A percentile compares a stretch with the other conserved stretches of the same genome.
Conservation (phyloP, 352 stramenopile species). For the Pelagophyceae sp. region DNA sequence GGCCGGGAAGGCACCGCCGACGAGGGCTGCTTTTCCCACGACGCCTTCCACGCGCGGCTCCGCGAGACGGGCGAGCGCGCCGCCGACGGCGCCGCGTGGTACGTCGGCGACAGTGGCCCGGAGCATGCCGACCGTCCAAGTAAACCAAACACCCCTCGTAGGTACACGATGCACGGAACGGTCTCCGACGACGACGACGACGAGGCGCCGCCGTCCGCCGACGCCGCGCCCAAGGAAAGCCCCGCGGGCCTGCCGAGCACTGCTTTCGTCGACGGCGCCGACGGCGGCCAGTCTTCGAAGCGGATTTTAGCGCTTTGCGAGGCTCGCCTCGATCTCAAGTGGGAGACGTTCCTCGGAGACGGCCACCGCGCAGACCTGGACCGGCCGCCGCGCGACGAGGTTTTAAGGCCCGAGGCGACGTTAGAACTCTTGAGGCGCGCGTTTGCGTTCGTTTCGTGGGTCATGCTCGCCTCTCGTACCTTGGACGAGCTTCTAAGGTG, state of each 20-base stretch:
- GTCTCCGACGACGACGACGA: not conserved
- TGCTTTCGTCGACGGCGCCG: too few relatives aligned
- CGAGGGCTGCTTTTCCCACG: not conserved
- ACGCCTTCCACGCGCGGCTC: not conserved
- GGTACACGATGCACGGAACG: not conserved
- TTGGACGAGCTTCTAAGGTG: not conserved
- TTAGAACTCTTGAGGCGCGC: not conserved
- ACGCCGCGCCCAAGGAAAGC: not conserved
- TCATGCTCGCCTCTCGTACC: not conserved
- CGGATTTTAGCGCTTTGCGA: too few relatives aligned
- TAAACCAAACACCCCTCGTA: too few relatives aligned
- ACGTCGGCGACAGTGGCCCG: too few relatives aligned
- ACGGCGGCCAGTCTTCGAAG: too few relatives aligned
- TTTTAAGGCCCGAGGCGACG: not conserved
- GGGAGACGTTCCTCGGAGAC: not conserved
- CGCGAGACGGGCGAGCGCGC: not conserved
- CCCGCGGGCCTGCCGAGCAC: not conserved
- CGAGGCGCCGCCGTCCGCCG: not conserved
- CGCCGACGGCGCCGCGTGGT: not conserved
- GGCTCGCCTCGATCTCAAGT: too few relatives aligned
- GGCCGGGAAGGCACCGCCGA: not conserved
- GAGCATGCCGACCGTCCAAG: too few relatives aligned
- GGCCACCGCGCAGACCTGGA: not conserved
- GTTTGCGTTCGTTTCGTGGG: not conserved
- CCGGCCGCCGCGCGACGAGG: conserved; percentile 7